phyloP scores from a whole-genome alignment of 208 protist species.

The Leishmania guyanensis region DNA sequence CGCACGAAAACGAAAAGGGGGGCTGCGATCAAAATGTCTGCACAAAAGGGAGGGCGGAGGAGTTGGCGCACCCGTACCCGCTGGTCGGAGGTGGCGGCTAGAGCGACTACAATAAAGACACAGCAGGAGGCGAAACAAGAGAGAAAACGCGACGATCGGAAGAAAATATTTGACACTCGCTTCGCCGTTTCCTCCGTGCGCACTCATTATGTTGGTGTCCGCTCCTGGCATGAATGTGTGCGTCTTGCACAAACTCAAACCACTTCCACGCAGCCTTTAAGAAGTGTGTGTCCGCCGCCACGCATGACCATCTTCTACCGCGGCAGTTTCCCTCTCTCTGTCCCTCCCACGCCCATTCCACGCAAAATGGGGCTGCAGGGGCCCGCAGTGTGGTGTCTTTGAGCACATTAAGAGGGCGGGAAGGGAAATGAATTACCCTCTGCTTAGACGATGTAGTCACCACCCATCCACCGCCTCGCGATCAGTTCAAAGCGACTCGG shows the following conservation, averaged over 20 bases:
- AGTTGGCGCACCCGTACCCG: background rate
- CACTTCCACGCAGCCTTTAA: background rate
- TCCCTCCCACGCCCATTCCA: background rate
- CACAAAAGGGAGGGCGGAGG: background rate
- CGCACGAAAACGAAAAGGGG: background rate
- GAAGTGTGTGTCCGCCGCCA: background rate
- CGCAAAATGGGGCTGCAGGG: background rate
- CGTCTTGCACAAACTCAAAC: background rate
- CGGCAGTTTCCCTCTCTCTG: background rate
- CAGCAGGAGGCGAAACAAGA: too few relatives aligned
- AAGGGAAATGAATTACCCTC: background rate
- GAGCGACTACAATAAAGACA: background rate
- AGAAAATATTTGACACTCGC: background rate
- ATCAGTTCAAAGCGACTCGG: constrained; percentile 49
- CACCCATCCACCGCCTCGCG: constrained; percentile 69
- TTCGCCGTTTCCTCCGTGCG: background rate
- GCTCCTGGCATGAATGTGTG: background rate
- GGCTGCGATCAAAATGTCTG: background rate
- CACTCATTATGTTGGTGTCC: background rate
- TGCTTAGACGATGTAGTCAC: constrained; percentile 40
- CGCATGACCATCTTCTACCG: background rate
- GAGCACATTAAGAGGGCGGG: background rate
- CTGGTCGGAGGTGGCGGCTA: background rate
- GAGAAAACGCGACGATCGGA: background rate
- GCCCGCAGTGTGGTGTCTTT: background rate